Conservation (phyloP, 2,329 filamentous ascomycete species). For the Hypoxylon sp. region DNA sequence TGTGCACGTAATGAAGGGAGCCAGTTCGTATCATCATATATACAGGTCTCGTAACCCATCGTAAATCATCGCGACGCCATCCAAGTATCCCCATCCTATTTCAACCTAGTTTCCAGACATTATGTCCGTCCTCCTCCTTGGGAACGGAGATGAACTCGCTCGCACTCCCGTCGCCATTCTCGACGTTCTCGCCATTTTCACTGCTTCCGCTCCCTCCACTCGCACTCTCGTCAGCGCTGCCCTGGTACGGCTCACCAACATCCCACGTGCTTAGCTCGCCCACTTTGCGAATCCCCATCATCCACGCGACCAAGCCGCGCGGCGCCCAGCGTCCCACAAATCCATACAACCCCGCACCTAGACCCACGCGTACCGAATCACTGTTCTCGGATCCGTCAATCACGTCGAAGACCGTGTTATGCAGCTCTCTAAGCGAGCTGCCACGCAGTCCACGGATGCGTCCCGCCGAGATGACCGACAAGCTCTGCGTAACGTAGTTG, state of each 20-base stretch:
- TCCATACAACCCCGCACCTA: conserved; percentile 87
- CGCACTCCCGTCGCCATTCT: conserved; percentile 56
- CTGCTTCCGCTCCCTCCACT: conserved; percentile 51
- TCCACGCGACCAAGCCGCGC: conserved; percentile 85
- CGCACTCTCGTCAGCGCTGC: conserved; percentile 51
- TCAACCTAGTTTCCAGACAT: conserved; percentile 60
- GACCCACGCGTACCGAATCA: conserved; percentile 81
- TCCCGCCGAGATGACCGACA: conserved; percentile 69
- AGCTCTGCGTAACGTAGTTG: conserved; percentile 71
- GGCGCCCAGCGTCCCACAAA: conserved; percentile 88
- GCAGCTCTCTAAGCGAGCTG: conserved; percentile 81
- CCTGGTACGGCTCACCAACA: conserved; percentile 53
- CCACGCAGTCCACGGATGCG: conserved; percentile 74
- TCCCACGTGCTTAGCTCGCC: conserved; percentile 71
- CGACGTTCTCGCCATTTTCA: conserved; percentile 51
- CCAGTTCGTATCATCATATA: conserved; percentile 27
- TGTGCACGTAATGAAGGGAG: conserved; percentile 24
- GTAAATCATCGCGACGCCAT: conserved; percentile 27
- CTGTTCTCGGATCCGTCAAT: conserved; percentile 75
- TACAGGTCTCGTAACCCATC: conserved; percentile 34
- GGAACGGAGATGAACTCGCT: conserved; percentile 68
- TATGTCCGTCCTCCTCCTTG: conserved; percentile 60
- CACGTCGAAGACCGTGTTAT: conserved; percentile 92
- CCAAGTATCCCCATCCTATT: not conserved
- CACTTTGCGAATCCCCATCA: conserved; percentile 84